Evolutionary conservation across 2,329 filamentous ascomycete species (phyloP).

Genomic region (Coniosporium tulheliwenetii): DNA sequence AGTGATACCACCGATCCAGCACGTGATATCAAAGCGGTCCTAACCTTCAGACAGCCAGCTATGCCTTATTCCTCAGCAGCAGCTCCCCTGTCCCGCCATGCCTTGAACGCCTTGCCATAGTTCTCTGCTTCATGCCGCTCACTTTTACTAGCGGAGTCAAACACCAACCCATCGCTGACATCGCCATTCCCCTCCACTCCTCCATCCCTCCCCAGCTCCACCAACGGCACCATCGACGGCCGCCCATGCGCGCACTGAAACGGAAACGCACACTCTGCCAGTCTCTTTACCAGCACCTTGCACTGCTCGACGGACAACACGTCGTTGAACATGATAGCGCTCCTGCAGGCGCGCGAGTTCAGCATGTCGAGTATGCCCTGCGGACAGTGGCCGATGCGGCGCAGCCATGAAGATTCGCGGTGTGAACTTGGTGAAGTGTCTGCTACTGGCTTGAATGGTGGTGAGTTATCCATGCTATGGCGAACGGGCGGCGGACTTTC

Average conservation of each 20-base stretch:
- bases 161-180: background rate
- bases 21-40: no score
- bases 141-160: background rate
- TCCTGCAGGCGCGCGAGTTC: constrained; percentile 61
- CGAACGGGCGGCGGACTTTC: constrained; percentile 17
- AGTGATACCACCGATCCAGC: no score
- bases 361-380: constrained; percentile 60
- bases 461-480: no score
- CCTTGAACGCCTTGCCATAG: background rate
- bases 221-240: constrained; percentile 32
- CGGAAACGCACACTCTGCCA: constrained; percentile 54
- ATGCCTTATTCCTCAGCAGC: no score
- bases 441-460: background rate
- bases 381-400: constrained; percentile 53
- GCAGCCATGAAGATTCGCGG: constrained; percentile 34
- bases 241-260: constrained; percentile 74
- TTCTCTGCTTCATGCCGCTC: background rate
- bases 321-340: constrained; percentile 81
- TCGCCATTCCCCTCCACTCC: background rate
- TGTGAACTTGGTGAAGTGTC: background rate
- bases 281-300: constrained; percentile 33
- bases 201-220: constrained; percentile 9
- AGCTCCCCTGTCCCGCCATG: no score
- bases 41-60: no score
- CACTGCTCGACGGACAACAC: constrained; percentile 43